Evolutionary conservation across 2,329 filamentous ascomycete genomes (phyloP).

Genomic region (Monilinia vaccinii-corymbosi): DNA sequence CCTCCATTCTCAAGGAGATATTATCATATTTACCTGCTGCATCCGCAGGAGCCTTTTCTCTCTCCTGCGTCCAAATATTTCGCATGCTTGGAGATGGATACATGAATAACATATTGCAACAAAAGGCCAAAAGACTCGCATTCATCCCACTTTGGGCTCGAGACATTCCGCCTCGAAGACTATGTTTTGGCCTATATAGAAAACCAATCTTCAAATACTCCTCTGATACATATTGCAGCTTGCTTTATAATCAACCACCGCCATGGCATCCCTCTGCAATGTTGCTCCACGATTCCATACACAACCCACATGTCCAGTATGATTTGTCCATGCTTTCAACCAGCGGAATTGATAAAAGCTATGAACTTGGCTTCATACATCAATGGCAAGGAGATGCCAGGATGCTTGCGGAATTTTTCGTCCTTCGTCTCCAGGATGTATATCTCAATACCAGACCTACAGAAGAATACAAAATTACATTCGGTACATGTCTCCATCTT

Average conservation of each 20-base stretch:
- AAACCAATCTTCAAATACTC: background rate
- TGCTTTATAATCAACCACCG: no score
- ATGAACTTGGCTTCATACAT: background rate
- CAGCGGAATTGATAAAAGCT: no score
- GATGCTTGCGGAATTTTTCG: background rate
- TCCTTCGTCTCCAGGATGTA: background rate
- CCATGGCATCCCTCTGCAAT: no score
- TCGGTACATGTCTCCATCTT: background rate
- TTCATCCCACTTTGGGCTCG: background rate
- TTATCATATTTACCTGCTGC: background rate
- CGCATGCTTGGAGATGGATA: background rate
- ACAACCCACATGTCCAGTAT: no score
- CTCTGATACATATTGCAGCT: no score
- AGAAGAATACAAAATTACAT: background rate
- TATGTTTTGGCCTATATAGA: background rate
- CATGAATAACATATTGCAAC: background rate
- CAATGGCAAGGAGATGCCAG: background rate
- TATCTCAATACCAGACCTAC: background rate
- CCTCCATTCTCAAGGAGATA: background rate
- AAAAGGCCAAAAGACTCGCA: background rate
- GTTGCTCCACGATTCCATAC: no score
- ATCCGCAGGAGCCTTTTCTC: background rate
- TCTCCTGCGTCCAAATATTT: background rate
- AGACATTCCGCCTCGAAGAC: background rate
- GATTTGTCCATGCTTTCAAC: background rate